These are phyloP conservation scores for Fusarium vanettenii DNA, from an alignment of 2,329 filamentous ascomycete species.

Conservation along the genomic window DNA sequence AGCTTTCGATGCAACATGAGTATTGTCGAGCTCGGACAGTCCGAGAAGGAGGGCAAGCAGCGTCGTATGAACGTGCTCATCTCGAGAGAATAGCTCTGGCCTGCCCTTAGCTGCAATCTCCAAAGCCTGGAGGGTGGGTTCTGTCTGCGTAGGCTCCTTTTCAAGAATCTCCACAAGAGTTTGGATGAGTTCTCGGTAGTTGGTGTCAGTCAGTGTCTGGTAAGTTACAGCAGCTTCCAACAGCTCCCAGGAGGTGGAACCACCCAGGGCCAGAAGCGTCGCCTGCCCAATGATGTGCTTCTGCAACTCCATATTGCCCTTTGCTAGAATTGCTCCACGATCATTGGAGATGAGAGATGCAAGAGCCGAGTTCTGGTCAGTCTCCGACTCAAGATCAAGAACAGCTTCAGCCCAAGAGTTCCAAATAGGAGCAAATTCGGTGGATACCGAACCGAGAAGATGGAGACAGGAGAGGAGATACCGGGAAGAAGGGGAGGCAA, in stretches of 20 bases:
- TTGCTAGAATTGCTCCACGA: constrained; percentile 53
- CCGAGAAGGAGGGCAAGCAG: constrained; percentile 65
- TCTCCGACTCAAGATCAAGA: constrained; percentile 46
- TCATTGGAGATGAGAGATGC: constrained; percentile 60
- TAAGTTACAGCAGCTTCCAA: constrained; percentile 61
- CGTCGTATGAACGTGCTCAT: constrained; percentile 59
- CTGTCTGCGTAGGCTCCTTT: constrained; percentile 42
- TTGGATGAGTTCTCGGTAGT: constrained; percentile 48
- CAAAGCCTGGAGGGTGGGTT: constrained; percentile 56
- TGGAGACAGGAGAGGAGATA: constrained; percentile 75
- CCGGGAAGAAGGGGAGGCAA: constrained; percentile 75
- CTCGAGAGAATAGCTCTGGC: constrained; percentile 57
- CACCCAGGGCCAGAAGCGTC: constrained; percentile 51
- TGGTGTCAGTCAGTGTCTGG: constrained; percentile 52
- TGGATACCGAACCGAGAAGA: constrained; percentile 58
- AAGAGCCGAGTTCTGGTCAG: constrained; percentile 49
- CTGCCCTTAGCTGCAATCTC: constrained; percentile 60
- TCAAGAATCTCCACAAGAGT: constrained; percentile 50
- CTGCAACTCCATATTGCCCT: constrained; percentile 57
- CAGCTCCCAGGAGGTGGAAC: constrained; percentile 55
- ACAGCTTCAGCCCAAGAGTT: constrained; percentile 56
- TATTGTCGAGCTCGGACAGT: constrained; percentile 62
- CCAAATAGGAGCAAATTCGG: constrained; percentile 58
- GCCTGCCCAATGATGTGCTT: constrained; percentile 56
- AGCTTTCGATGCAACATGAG: constrained; percentile 54